Evolutionary conservation across 164 flowering plant genomes (phyloP), one percentile per base, ranked within the genome.

Genomic region (Cinnamomum micranthum): DNA sequence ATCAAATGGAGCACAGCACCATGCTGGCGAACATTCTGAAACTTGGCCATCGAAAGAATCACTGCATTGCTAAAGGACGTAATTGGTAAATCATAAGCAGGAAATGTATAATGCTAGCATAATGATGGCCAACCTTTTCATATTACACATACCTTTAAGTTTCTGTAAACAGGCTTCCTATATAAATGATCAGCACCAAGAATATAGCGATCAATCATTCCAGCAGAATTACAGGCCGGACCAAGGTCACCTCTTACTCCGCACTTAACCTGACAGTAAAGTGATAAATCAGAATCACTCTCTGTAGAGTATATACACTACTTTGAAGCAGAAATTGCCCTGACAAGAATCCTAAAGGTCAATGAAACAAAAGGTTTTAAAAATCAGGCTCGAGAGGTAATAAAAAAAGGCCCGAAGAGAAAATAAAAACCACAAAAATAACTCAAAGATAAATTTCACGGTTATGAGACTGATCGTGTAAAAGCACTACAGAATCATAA

Each of bases 1-100:
- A 67, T 91, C 96, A 83, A 85, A 91, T 72, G 96, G 90, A 50
- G 93, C 90, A 81, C 75, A 80, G 71, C 96, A 90, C 96, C 96
- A 91, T 50, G 91, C 74, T 69, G 91, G 90, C n/a, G 80, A 74
- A 85, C 22, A 75, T 65, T 83, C 82, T 33, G 84, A 68, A 76
- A 77, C 77, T 72, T 76, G 78, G 47, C 80, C 81, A 77, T 63
- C 74, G n/a, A 65, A 69, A 47, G 91, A 77, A 55, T 74, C 74
- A 62, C 76, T 79, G 81, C 96, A 91, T 69, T 83, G 92, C 92
- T 91, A 79, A 59, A 52, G 52, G 33, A 74, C 65, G 5, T 11
- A 31, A 51, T 1, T 35, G 69, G 47, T 17, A 25, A 15, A 25
- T 67, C 47, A 15, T 13, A 17, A 67, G 28, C 69, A 67, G 47